These are phyloP conservation scores for Paradendryphiella salina DNA, from an alignment of 2,329 filamentous ascomycete genomes.

Conservation along the genomic window DNA sequence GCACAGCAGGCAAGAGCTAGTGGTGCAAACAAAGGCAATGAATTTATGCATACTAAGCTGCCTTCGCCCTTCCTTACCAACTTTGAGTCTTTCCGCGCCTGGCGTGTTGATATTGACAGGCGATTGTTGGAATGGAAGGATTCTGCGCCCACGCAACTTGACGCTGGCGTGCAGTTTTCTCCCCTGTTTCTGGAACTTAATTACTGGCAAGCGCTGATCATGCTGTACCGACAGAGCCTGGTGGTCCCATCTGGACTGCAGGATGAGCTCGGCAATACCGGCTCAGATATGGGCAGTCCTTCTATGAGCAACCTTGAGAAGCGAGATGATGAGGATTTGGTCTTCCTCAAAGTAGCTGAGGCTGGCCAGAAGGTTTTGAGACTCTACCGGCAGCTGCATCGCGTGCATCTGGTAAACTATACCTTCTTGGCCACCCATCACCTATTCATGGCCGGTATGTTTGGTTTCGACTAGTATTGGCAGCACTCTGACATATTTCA, in stretches of 20 bases:
- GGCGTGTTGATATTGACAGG: slow-evolving; percentile 84
- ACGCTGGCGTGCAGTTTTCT: slow-evolving; percentile 87
- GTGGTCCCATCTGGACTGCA: slow-evolving; percentile 84
- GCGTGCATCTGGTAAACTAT: slow-evolving; percentile 88
- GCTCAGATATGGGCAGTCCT: slow-evolving; percentile 62
- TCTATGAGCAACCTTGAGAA: slow-evolving; percentile 66
- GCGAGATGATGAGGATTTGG: slow-evolving; percentile 81
- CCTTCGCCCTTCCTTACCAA: slow-evolving; percentile 82
- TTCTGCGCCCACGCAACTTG: slow-evolving; percentile 72
- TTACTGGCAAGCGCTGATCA: slow-evolving; percentile 96
- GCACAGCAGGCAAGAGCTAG: slow-evolving; percentile 73
- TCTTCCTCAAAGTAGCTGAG: slow-evolving; percentile 93
- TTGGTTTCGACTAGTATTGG: slow-evolving; percentile 10
- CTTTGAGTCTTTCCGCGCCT: slow-evolving; percentile 83
- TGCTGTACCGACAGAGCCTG: slow-evolving; percentile 90
- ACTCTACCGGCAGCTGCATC: slow-evolving; percentile 85
- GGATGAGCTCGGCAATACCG: slow-evolving; percentile 67
- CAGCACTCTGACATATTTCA: slow-evolving; percentile 35
- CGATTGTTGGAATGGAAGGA: slow-evolving; percentile 86
- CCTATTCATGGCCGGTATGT: slow-evolving; percentile 88
- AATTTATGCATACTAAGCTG: slow-evolving; percentile 75
- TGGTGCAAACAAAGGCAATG: slow-evolving; percentile 66
- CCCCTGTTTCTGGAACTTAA: slow-evolving; percentile 91
- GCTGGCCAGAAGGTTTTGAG: slow-evolving; percentile 91
- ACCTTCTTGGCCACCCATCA: slow-evolving; percentile 95